Conservation (phyloP, 2,329 filamentous ascomycete genomes). For the Fusarium praegraminearum region DNA sequence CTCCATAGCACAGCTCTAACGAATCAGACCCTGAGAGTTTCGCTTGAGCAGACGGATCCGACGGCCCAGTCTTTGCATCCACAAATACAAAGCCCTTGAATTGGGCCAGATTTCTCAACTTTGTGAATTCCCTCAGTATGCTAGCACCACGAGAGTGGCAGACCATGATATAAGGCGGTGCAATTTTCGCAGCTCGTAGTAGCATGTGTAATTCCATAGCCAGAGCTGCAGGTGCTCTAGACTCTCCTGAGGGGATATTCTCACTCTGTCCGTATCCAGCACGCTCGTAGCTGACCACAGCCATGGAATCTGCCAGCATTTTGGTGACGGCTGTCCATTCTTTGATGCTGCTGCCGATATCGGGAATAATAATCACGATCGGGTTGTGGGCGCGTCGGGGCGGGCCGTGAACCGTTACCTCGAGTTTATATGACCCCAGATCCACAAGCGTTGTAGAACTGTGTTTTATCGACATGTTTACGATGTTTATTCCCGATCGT, state of each 20-base stretch:
- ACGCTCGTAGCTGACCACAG: slow-evolving; percentile 24
- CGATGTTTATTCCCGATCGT: too few relatives aligned
- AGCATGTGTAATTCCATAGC: slow-evolving; percentile 22
- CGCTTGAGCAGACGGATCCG: background rate
- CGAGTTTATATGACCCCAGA: slow-evolving; percentile 5
- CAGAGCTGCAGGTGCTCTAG: slow-evolving; percentile 3
- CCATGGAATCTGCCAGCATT: slow-evolving; percentile 11
- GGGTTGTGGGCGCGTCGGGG: slow-evolving; percentile 35
- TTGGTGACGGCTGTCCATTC: slow-evolving; percentile 28
- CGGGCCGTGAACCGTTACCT: slow-evolving; percentile 9
- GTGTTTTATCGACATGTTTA: background rate
- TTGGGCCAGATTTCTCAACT: slow-evolving; percentile 10
- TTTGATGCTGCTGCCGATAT: slow-evolving; percentile 24
- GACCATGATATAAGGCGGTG: slow-evolving; percentile 30
- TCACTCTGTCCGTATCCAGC: slow-evolving; percentile 26
- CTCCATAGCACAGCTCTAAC: slow-evolving; percentile 2
- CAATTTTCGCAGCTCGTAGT: slow-evolving; percentile 17
- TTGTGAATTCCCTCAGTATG: slow-evolving; percentile 16
- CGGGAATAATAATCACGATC: slow-evolving; percentile 27
- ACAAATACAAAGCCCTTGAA: slow-evolving; percentile 37
- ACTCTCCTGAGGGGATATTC: background rate
- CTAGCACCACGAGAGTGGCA: slow-evolving; percentile 4
- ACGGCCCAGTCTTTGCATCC: slow-evolving; percentile 1
- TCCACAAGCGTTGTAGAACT: background rate
- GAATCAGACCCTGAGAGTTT: background rate